Evolutionary conservation across 768 basidiomycete genomes (phyloP).

Genomic region (Xerocomus potaroensis): DNA sequence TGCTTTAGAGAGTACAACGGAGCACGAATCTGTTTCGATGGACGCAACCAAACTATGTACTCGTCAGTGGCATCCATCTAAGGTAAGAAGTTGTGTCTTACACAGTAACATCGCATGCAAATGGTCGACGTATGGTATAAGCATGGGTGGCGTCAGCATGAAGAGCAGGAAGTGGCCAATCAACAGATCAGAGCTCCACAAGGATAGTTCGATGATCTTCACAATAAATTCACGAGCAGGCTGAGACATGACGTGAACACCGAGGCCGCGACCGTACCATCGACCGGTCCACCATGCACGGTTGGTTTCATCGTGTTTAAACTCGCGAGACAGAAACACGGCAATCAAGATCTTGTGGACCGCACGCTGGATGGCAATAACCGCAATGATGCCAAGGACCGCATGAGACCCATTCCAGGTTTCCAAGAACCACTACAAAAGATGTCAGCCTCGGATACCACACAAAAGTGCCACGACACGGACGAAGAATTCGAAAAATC

Average conservation of each 20-base stretch:
- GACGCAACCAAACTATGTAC: conserved; percentile 82
- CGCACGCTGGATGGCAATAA: conserved; percentile 88
- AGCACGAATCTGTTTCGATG: conserved; percentile 90
- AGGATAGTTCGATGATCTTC: conserved; percentile 93
- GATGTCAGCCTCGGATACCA: conserved; percentile 11
- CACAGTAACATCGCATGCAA: conserved; percentile 89
- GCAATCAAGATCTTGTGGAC: conserved; percentile 92
- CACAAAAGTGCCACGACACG: conserved; percentile 25
- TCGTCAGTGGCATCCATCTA: conserved; percentile 12
- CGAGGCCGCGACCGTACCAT: conserved; percentile 95
- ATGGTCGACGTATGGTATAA: conserved; percentile 89
- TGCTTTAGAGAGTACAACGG: conserved; percentile 89
- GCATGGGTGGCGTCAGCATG: conserved; percentile 82
- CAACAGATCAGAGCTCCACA: conserved; percentile 95
- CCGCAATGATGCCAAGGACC: conserved; percentile 87
- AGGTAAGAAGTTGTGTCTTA: conserved; percentile 34
- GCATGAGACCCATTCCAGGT: conserved; percentile 90
- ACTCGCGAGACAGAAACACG: conserved; percentile 92
- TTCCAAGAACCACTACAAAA: conserved; percentile 84
- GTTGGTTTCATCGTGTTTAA: conserved; percentile 99
- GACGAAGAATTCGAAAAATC: conserved; percentile 95
- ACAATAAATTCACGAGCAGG: conserved; percentile 96
- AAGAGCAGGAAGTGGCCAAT: conserved; percentile 84
- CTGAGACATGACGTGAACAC: conserved; percentile 91
- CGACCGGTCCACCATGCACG: conserved; percentile 98